These are phyloP conservation scores for Eutrema heterophyllum DNA, from an alignment of 345 rosid genomes.

Conservation along the genomic window DNA sequence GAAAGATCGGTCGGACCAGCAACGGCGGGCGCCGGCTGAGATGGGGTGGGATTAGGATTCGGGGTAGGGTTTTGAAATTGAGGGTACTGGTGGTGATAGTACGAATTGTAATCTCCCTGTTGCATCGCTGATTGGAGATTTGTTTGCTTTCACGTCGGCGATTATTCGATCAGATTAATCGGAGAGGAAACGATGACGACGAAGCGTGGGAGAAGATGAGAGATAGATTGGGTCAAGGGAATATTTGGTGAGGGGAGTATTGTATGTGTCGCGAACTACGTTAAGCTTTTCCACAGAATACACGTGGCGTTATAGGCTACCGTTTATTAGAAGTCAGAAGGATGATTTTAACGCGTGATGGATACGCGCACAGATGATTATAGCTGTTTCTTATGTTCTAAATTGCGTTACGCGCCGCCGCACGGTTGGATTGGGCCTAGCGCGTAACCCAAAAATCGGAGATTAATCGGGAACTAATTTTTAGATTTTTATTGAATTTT, in stretches of 20 bases:
- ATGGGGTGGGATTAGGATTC: conserved; percentile 41
- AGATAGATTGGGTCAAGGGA: conserved; percentile 24
- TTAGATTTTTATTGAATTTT: too few relatives aligned
- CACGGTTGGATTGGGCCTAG: too few relatives aligned
- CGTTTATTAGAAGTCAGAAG: conserved; percentile 1
- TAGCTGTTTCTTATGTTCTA: neutral
- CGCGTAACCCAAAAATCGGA: too few relatives aligned
- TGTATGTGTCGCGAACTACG: neutral
- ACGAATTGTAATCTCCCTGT: conserved; percentile 77
- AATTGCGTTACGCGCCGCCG: too few relatives aligned
- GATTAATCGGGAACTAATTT: too few relatives aligned
- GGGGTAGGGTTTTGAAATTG: conserved; percentile 45
- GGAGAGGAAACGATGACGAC: conserved; percentile 11
- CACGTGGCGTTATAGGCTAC: neutral
- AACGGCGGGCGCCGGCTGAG: conserved; percentile 28
- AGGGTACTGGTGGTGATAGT: conserved; percentile 46
- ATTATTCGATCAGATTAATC: conserved; percentile 1
- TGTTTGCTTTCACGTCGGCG: neutral
- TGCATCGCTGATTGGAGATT: conserved; percentile 41
- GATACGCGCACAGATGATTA: neutral
- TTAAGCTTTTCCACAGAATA: neutral
- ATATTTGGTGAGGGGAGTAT: conserved; percentile 1
- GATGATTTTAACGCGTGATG: conserved; percentile 5
- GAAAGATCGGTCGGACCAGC: conserved; percentile 39
- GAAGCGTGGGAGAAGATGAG: conserved; percentile 2